Conservation (phyloP, 192 early-diverging fungal genomes). For the Linnemannia exigua region DNA sequence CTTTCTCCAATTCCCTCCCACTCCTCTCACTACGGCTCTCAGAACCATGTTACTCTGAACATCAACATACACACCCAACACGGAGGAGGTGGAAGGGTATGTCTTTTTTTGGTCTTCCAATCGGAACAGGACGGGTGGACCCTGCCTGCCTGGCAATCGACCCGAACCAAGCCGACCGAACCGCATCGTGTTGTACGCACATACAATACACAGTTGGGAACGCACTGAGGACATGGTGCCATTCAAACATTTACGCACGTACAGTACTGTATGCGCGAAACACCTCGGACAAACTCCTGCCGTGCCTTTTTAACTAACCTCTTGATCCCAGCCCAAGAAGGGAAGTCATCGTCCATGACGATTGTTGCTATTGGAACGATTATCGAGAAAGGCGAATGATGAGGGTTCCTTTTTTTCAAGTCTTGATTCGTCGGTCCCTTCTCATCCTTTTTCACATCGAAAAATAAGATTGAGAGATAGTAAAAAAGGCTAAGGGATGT, state of each 20-base stretch:
- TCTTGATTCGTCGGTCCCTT: too few species aligned
- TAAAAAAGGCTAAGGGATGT: too few species aligned
- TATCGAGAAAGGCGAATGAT: not conserved
- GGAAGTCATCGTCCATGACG: not conserved
- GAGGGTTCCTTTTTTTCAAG: too few species aligned
- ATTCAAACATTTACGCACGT: not conserved
- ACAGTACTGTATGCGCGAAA: not conserved
- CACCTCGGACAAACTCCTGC: not conserved
- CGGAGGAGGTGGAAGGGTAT: not conserved
- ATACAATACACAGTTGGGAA: not conserved
- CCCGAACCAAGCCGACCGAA: slow-evolving; percentile 9
- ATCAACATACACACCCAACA: too few species aligned
- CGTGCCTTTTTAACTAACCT: not conserved
- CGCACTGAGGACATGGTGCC: not conserved
- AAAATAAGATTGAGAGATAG: too few species aligned
- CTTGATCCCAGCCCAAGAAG: not conserved
- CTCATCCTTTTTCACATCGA: too few species aligned
- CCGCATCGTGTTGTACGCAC: not conserved
- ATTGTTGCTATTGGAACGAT: not conserved
- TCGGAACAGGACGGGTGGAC: not conserved
- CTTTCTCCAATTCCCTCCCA: not conserved
- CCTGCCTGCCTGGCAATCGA: not conserved
- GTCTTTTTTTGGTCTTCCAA: slow-evolving; percentile 3
- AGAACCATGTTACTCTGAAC: not conserved
- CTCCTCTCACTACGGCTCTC: not conserved